Base-by-base conservation (phyloP, 1,139 yeast species). In the Hemisphaericaspora subhashii region DNA sequence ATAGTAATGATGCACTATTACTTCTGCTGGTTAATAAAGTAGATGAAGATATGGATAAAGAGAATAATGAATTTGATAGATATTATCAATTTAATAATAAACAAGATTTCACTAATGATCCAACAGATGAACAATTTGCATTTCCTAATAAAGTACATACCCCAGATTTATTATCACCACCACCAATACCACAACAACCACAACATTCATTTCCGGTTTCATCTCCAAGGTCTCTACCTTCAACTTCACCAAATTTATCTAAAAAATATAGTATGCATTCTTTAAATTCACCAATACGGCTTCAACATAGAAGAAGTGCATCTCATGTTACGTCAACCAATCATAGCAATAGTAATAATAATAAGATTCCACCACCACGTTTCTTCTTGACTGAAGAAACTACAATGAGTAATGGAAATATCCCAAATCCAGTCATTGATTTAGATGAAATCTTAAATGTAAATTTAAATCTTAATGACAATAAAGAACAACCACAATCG, bases 361-460 rank as follows among this genome's bases (percentile, higher is more conserved):
- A 37, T 14, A 32, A 12, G n/a, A n/a, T n/a, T n/a, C 32, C 37
- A 20, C 18, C 23, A 55, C 46, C 46, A 16, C 28, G 44, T 22
- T 60, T 66, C 41, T 67, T 65, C 38, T 47, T 61, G 17, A 64
- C 70, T 0, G 71, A 66, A 40, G 70, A 66, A 36, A 59, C 68
- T 1, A 53, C 46, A 3, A 27, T 60, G 17, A 59, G 57, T 42
- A 53, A 52, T 34, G 64, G 66, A 27, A 71, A 72, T 33, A 68
- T 77, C 3, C 86, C 86, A 0, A 82, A 79, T 48, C 83, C 85
- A 3, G 69, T 79, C 23, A 81, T 81, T 28, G 84, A 81, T 51
- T 60, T 81, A 40, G 86, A 81, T 51, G 79, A 78, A 40, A 81
- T 81, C 11, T 60, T 77, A 13, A 72, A 72, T 43, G 67, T 71